phyloP scores from a whole-genome alignment of 2,329 filamentous ascomycete species.

The Nothopassalora personata region DNA sequence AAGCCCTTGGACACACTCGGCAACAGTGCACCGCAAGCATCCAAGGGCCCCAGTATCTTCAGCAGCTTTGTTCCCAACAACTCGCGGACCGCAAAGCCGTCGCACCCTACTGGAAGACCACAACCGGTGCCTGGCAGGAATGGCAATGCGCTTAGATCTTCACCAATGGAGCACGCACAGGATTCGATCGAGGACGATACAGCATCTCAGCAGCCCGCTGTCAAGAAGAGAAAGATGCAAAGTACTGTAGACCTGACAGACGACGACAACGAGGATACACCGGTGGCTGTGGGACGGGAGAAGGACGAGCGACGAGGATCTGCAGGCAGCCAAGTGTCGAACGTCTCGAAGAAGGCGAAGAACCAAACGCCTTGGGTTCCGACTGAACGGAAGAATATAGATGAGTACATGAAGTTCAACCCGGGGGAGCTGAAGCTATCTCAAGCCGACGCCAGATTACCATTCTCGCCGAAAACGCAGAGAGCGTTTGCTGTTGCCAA shows the following conservation, averaged over 20 bases:
- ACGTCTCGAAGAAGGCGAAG: neutral
- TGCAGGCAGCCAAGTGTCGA: neutral
- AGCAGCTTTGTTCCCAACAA: neutral
- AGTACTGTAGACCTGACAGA: constrained; percentile 1
- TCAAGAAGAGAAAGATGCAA: neutral
- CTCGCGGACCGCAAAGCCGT: neutral
- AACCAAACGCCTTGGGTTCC: neutral
- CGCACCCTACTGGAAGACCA: neutral
- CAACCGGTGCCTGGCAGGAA: neutral
- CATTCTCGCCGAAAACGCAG: neutral
- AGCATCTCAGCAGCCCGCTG: neutral
- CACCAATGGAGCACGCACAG: neutral
- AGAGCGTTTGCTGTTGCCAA: neutral
- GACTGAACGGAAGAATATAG: neutral
- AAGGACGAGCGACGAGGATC: neutral
- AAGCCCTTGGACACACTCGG: neutral
- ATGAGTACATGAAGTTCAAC: neutral
- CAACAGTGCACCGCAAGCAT: constrained; percentile 6
- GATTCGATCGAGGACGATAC: neutral
- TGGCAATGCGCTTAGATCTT: neutral
- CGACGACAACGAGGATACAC: neutral
- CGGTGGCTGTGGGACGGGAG: neutral
- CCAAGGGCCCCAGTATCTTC: neutral
- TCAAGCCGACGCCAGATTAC: neutral
- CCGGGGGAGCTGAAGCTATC: neutral